Base-by-base conservation (phyloP, 495 filamentous ascomycete species). In the Talaromyces wortmannii region DNA sequence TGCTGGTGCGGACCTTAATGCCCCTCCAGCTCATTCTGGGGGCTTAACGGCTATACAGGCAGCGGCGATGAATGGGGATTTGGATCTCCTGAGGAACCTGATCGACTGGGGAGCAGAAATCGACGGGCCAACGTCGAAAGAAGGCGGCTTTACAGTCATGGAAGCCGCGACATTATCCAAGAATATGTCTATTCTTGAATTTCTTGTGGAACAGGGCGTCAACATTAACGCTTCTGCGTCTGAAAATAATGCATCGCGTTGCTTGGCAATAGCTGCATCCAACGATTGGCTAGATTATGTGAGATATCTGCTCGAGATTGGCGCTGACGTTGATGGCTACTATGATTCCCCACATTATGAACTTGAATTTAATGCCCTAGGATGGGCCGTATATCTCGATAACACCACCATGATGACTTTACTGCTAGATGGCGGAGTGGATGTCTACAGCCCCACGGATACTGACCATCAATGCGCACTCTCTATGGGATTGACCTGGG, bases 121-220 rank as follows among this genome's bases (percentile, higher is more conserved):
- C 13, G n/a, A 56, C 45, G 17, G 83, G 13, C n/a, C 57, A 17
- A 50, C 64, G 17, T 59, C 65, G n/a, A 46, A 30, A 10, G 52
- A 55, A 3, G 13, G 64, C 11, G 74, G 74, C 0, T 54, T 65
- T 29, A 78, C 69, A 53, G 31, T 31, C 7, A 50, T 56, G 4
- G 16, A 31, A 10, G 54, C 31, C 11, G 55, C 59, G 13, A 56
- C 59, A 13, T 43, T 46, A 5, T 53, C 56, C n/a, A 44, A 46
- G 8, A 55, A 57, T 12, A 30, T 60, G 12, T 23, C 55, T 6
- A 48, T 55, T 4, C 46, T 55, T 6, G 23, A 57, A 29, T 40
- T 62, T 10, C 46, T 63, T 3, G 31, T 57, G n/a, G 30, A 59
- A 48, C 6, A 45, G 36, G 59, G 61, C 10, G 59, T 59, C 31